Evolutionary conservation across 164 flowering plant genomes (phyloP), one percentile per base, ranked within the genome.

Genomic region (Platanus orientalis): DNA sequence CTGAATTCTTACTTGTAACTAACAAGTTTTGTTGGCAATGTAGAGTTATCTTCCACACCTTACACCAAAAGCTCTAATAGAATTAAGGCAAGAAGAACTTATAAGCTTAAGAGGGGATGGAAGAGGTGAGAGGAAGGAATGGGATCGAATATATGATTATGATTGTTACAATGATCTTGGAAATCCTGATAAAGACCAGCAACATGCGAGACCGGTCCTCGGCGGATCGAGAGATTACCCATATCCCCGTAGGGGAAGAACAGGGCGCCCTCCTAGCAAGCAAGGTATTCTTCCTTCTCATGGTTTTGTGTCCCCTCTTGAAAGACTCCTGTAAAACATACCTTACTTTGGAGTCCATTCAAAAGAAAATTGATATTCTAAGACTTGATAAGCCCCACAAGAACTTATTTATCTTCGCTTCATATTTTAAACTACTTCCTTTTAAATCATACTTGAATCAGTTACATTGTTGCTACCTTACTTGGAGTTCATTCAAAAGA

Each of bases 131-230:
- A 86, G 80, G 17, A 64, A 87, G 59, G 84, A 88, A 62, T 80
- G 90, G 87, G 98, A 93, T 39, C 69, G 94, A 30, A 83, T 90
- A 0, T 93, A 93, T 52, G 97, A 93, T 62, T 93, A 93, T 48
- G 94, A 80, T 55, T 62, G 50, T 57, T 93, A 93, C 76, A 93
- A 93, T 64, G 98, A 93, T 72, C 74, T 88, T 54, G 92, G 92
- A 7, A 65, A 80, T 60, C 97, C 96, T 0, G 92, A 88, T 39
- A 79, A 76, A 57, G 85, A 78, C 40, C 44, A 61, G 0, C 30
- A 74, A 0, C 66, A 70, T 54, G 83, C 62, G 10, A 79, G 96
- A 11, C 97, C 86, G 0, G 69, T 82, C 50, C 85, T 87, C n/a
- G 98, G 98, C 42, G 98, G 98, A 29, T 79, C 97, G 0, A n/a